Conservation (phyloP, 129 eudicot species). For the Daucus carota region DH1_v3.0 NC_030388.2:8849501-8850000, state of each 20-base stretch:
- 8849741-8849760: neutral
- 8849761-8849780: neutral
- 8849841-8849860: no score
- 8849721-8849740: neutral
- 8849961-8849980: no score
- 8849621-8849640: conserved; percentile 69
- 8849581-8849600: conserved; percentile 64
- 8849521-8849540: conserved; percentile 86
- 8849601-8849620: conserved; percentile 68
- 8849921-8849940: no score
- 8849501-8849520: conserved; percentile 95
- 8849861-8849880: no score
- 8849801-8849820: no score
- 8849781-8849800: no score
- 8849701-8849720: neutral
- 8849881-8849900: no score
- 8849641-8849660: conserved; percentile 43
- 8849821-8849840: no score
- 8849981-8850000: no score
- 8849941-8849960: no score
- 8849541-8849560: conserved; percentile 89
- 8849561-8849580: conserved; percentile 78
- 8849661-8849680: neutral
- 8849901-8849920: no score
- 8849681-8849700: neutral